Percentiles rank a stretch among this genome's conserved stretches.
phyloP scores from a whole-genome alignment of 2,329 filamentous ascomycete species.

The Monosporascus sp. region DNA sequence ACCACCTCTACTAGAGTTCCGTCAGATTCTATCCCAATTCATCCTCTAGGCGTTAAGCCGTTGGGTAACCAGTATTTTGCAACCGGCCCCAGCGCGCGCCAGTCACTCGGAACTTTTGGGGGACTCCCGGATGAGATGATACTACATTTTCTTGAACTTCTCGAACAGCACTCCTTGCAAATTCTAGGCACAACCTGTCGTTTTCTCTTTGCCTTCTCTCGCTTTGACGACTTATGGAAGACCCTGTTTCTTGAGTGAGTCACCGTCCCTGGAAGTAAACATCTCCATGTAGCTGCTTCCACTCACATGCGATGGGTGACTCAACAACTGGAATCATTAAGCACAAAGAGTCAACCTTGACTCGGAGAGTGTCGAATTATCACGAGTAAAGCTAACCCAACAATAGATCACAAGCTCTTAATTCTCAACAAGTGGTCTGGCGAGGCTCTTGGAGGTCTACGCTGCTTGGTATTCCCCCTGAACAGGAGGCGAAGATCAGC shows the following conservation, averaged over 20 bases:
- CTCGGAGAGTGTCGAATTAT: not conserved
- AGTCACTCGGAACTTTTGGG: constrained; percentile 59
- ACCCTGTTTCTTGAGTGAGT: constrained; percentile 78
- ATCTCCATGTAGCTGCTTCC: not conserved
- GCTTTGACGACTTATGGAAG: constrained; percentile 86
- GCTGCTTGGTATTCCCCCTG: constrained; percentile 52
- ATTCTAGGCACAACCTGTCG: constrained; percentile 72
- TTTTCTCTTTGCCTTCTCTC: constrained; percentile 79
- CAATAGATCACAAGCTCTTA: constrained; percentile 25
- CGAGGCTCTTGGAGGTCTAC: constrained; percentile 81
- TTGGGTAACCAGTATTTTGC: constrained; percentile 76
- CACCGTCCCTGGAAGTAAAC: not conserved
- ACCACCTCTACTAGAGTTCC: not conserved
- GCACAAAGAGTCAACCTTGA: not conserved
- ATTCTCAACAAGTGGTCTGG: constrained; percentile 54
- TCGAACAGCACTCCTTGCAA: constrained; percentile 59
- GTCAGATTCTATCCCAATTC: constrained; percentile 57
- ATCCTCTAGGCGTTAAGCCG: constrained; percentile 81
- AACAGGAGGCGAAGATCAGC: constrained; percentile 52
- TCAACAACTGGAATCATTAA: not conserved
- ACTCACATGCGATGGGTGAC: not conserved
- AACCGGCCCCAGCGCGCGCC: constrained; percentile 59
- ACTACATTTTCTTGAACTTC: constrained; percentile 65
- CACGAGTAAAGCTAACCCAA: constrained; percentile 9
- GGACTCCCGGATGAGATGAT: constrained; percentile 76